Evolutionary conservation across 2,329 filamentous ascomycete genomes (phyloP).

Genomic region (Paecilomyces dactylethromorphus): DNA sequence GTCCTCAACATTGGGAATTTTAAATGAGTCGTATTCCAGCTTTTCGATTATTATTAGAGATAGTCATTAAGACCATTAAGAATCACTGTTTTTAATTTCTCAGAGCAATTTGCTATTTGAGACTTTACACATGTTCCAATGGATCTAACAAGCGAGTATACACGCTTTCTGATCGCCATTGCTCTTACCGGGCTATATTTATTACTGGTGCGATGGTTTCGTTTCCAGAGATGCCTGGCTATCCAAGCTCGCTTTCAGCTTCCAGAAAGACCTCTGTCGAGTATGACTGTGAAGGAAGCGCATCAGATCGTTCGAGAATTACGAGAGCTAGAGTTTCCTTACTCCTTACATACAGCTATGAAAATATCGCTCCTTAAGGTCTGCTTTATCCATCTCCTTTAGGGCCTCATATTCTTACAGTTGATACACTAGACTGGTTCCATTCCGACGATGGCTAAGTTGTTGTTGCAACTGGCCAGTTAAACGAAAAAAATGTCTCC

Average conservation of each 20-base stretch:
- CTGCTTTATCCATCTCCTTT: background rate
- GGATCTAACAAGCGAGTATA: background rate
- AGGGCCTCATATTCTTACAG: background rate
- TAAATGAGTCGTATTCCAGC: slow-evolving; percentile 1
- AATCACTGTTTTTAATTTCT: background rate
- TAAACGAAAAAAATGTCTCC: slow-evolving; percentile 33
- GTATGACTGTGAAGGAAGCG: slow-evolving; percentile 18
- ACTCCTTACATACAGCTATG: slow-evolving; percentile 17
- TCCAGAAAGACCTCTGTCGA: slow-evolving; percentile 15
- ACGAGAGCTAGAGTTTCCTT: slow-evolving; percentile 23
- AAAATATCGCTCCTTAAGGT: slow-evolving; percentile 18
- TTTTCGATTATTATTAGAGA: background rate
- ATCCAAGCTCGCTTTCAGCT: background rate
- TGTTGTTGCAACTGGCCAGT: slow-evolving; percentile 41
- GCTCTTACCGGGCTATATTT: background rate
- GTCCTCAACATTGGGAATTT: background rate
- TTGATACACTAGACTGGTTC: slow-evolving; percentile 33
- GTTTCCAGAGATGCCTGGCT: background rate
- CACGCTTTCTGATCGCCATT: background rate
- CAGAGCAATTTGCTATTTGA: background rate
- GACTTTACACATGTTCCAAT: background rate
- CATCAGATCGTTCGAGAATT: slow-evolving; percentile 17
- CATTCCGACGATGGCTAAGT: slow-evolving; percentile 41
- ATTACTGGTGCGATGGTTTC: background rate
- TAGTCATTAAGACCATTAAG: too few relatives aligned